phyloP scores from a whole-genome alignment of 2,329 filamentous ascomycete genomes.

The Neoscytalidium dimidiatum region DNA sequence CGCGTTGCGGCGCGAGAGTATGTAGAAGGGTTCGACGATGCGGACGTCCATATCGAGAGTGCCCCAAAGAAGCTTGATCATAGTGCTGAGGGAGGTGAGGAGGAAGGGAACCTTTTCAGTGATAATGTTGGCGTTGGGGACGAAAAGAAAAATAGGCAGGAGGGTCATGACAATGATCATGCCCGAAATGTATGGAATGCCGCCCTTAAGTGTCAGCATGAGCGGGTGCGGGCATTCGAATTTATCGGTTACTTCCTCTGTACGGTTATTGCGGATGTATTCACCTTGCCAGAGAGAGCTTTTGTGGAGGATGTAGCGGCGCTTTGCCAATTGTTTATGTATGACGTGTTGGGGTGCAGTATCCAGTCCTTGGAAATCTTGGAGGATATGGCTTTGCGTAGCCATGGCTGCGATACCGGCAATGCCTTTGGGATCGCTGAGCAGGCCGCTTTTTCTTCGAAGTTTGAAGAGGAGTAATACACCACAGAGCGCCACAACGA shows the following conservation, averaged over 20 bases:
- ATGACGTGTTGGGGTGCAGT: conserved; percentile 67
- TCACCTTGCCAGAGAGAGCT: conserved; percentile 68
- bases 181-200: conserved; percentile 61
- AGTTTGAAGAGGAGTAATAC: conserved; percentile 62
- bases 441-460: conserved; percentile 64
- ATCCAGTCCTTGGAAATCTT: conserved; percentile 73
- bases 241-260: conserved; percentile 50
- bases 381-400: conserved; percentile 70
- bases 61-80: conserved; percentile 69
- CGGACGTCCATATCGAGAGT: conserved; percentile 69
- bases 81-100: conserved; percentile 65
- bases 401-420: conserved; percentile 76
- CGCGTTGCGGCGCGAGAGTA: conserved; percentile 67
- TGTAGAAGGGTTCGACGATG: conserved; percentile 74
- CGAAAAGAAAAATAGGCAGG: conserved; percentile 65
- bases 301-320: conserved; percentile 70
- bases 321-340: conserved; percentile 65
- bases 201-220: conserved; percentile 64
- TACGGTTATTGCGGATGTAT: conserved; percentile 48
- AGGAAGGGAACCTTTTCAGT: conserved; percentile 66
- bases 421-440: conserved; percentile 70
- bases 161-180: conserved; percentile 59
- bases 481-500: conserved; percentile 61
- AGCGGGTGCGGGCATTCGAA: conserved; percentile 62
- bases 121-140: conserved; percentile 51